These are phyloP conservation scores for Candida awuae DNA, from an alignment of 805 yeast genomes.

Conservation along the genomic window DNA sequence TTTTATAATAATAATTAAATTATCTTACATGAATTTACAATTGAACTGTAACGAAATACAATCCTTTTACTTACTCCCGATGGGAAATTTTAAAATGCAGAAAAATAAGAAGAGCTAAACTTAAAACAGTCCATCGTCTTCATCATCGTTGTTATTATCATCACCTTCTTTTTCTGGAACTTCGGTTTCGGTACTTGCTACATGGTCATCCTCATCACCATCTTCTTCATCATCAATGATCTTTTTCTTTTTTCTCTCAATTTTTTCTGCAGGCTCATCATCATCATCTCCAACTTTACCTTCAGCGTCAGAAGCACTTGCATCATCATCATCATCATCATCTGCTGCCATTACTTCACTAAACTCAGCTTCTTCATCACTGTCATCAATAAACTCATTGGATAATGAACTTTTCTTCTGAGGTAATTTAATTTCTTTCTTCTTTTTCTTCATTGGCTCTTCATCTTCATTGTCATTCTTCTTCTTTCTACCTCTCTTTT, in stretches of 20 bases:
- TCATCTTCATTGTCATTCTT: constrained; percentile 13
- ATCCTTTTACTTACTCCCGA: too few relatives aligned
- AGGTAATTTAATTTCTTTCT: constrained; percentile 8
- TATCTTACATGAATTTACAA: too few relatives aligned
- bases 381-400: constrained; percentile 26
- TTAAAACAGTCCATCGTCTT: constrained; percentile 12
- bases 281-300: constrained; percentile 4
- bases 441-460: constrained; percentile 13
- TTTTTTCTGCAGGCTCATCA: constrained; percentile 12
- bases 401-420: constrained; percentile 21
- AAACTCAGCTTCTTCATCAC: constrained; percentile 26
- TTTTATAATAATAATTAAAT: too few relatives aligned
- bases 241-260: constrained; percentile 16
- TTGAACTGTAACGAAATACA: too few relatives aligned
- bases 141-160: constrained; percentile 10
- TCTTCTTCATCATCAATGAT: constrained; percentile 19
- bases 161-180: neutral
- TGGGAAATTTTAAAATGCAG: too few relatives aligned
- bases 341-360: constrained; percentile 16
- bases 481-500: constrained; percentile 25
- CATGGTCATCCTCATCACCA: constrained; percentile 7
- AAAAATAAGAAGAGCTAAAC: neutral
- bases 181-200: neutral
- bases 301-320: constrained; percentile 9
- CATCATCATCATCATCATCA: constrained; percentile 11